Evolutionary conservation across 441 rosid species (phyloP).

Genomic region (California macrophylla): DNA sequence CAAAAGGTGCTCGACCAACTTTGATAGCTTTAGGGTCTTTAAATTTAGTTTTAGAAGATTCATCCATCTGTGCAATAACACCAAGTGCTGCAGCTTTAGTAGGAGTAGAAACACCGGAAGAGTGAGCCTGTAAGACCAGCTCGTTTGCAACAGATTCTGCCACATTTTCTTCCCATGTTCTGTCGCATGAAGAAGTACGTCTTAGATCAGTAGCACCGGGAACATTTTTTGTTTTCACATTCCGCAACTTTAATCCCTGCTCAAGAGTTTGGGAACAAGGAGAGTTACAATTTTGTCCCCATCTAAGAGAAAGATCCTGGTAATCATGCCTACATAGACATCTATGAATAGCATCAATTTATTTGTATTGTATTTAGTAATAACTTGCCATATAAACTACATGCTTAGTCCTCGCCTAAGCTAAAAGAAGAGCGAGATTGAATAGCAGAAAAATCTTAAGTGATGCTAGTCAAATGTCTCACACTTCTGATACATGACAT

Average conservation of each 20-base stretch:
- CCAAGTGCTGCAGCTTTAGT: slow-evolving; percentile 35
- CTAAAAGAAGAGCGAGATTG: background rate
- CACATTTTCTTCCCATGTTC: slow-evolving; percentile 90
- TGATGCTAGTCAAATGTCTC: background rate
- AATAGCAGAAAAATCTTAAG: background rate
- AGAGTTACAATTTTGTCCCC: background rate
- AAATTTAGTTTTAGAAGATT: slow-evolving; percentile 49
- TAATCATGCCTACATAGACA: background rate
- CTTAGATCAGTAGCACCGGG: slow-evolving; percentile 55
- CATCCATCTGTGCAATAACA: slow-evolving; percentile 62
- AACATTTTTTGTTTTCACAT: slow-evolving; percentile 30
- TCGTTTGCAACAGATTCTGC: slow-evolving; percentile 93
- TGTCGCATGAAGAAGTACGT: slow-evolving; percentile 87
- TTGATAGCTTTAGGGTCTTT: slow-evolving; percentile 56
- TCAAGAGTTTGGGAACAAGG: slow-evolving; percentile 5
- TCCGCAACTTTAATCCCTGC: slow-evolving; percentile 42
- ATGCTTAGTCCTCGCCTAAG: slow-evolving; percentile 1
- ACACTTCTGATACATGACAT: background rate
- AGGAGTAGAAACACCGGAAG: slow-evolving; percentile 36
- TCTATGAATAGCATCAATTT: background rate
- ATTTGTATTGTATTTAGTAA: background rate
- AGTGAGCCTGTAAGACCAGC: slow-evolving; percentile 64
- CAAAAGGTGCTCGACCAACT: slow-evolving; percentile 73
- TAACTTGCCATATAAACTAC: slow-evolving; percentile 8
- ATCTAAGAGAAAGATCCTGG: slow-evolving; percentile 3